Evolutionary conservation across 208 protist genomes (phyloP).

Genomic region (Vickermania spadyakhi): DNA sequence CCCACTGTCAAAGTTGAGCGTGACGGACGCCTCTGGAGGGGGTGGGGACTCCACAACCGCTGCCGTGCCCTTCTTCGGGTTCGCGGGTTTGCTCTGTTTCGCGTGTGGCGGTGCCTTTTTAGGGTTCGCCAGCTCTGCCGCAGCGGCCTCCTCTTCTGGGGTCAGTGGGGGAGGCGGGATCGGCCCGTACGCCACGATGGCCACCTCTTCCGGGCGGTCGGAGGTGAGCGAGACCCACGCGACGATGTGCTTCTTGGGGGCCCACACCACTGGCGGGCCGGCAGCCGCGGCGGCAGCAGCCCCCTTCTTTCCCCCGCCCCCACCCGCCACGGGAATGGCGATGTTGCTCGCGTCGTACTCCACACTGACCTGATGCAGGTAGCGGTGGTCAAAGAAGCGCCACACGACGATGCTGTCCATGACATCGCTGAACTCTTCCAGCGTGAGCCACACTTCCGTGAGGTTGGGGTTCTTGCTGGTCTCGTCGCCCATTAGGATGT

Average conservation of each 20-base stretch:
- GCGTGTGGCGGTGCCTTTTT: background rate
- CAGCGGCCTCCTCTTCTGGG: constrained; percentile 3
- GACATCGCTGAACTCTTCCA: constrained; percentile 52
- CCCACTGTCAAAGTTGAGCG: background rate
- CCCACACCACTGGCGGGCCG: background rate
- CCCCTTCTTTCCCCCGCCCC: constrained; percentile 1
- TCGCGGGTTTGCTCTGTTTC: background rate
- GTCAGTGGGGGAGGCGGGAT: background rate
- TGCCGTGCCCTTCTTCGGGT: background rate
- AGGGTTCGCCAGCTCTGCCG: background rate
- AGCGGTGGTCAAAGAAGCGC: constrained; percentile 26
- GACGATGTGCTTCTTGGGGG: constrained; percentile 6
- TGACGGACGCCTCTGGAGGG: background rate
- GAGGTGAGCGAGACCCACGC: constrained; percentile 19
- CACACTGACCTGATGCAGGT: constrained; percentile 16
- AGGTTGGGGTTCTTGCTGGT: background rate
- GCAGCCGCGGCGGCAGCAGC: background rate
- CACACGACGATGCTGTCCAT: constrained; percentile 59
- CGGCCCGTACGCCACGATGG: constrained; percentile 9
- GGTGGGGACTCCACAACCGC: constrained; percentile 1
- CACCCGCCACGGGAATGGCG: background rate
- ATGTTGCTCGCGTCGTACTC: constrained; percentile 2
- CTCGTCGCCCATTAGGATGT: constrained; percentile 11
- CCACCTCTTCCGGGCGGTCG: constrained; percentile 15
- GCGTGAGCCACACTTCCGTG: constrained; percentile 42